Conservation (phyloP, 129 eudicot genomes). For the Flaveria brownii region DNA sequence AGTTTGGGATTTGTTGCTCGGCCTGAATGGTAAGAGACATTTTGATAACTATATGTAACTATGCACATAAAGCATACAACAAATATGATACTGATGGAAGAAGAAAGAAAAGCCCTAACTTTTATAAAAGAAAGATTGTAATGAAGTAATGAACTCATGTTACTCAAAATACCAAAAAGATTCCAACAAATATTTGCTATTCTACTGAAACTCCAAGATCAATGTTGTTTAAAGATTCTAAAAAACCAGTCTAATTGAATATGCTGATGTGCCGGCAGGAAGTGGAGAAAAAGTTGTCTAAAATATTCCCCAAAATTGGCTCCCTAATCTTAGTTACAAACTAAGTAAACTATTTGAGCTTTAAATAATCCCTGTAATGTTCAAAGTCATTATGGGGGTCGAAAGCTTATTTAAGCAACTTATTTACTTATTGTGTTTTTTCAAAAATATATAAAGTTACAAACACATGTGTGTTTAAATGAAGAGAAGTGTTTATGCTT, state of each 20-base stretch:
- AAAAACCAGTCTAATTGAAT: neutral
- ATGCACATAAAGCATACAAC: neutral
- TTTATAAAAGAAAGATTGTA: neutral
- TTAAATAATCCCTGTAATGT: neutral
- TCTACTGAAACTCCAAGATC: too few species aligned
- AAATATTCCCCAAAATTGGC: neutral
- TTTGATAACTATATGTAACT: neutral
- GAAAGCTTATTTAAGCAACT: neutral
- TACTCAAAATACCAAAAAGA: neutral
- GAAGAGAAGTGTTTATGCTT: neutral
- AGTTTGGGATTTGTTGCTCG: conserved; percentile 65
- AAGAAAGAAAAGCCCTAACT: neutral
- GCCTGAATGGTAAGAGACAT: conserved; percentile 46
- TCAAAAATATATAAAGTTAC: neutral
- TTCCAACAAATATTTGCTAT: neutral
- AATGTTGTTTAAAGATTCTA: too few species aligned
- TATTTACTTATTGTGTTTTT: neutral
- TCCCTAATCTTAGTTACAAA: neutral
- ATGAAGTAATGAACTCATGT: neutral
- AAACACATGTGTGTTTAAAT: neutral
- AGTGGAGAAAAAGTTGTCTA: neutral
- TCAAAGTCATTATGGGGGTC: neutral
- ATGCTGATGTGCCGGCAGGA: neutral
- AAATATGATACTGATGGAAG: neutral
- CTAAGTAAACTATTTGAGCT: neutral